Evolutionary conservation across 2,329 filamentous ascomycete species (phyloP), one percentile per base, ranked within the genome.

Genomic region (Cryphonectria nitschkei): DNA sequence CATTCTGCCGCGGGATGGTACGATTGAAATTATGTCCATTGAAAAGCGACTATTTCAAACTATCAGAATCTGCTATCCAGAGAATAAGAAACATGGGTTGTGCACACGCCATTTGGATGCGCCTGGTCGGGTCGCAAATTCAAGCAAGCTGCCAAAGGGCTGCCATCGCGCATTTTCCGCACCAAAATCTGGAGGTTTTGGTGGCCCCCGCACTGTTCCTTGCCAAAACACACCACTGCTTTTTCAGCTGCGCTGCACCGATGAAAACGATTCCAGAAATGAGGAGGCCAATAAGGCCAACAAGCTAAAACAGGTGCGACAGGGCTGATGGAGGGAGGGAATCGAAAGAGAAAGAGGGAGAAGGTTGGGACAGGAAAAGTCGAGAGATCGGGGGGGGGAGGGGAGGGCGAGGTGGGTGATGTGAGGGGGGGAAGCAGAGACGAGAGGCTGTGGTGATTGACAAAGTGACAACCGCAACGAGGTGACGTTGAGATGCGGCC

Each of bases 31-130:
- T 39, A 11, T 2, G 13, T 52, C 6, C 9, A 52, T 22, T 52
- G 11, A 46, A 29, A 41, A 66, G 67, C 39, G 29, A 43, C 63
- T 11, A 58, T 41, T 54, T 64, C 37, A 41, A 32, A 26, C 26
- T 61, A 68, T 50, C 65, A 68, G 68, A 61, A 1, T 22, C 16
- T 60, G 61, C 41, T 67, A 63, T 65, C 64, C 34, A 54, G 63
- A 62, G 26, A 52, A 58, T 60, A 58, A 29, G 68, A 64, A 62
- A 68, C 71, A 72, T 68, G 71, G 71, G 71, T 70, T 70, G 71
- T 68, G 70, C 65, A 63, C 65, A 66, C 68, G 71, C 56, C 66
- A 70, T 72, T 62, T 26, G 41, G 54, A 72, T 68, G 71, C 71
- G 71, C 43, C 71, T 22, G 71, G 50, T 16, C 52, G 68, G 52